Evolutionary conservation across 2,329 filamentous ascomycete species (phyloP), one percentile per base, ranked within the genome.

Genomic region (Pseudonectria buxi): DNA sequence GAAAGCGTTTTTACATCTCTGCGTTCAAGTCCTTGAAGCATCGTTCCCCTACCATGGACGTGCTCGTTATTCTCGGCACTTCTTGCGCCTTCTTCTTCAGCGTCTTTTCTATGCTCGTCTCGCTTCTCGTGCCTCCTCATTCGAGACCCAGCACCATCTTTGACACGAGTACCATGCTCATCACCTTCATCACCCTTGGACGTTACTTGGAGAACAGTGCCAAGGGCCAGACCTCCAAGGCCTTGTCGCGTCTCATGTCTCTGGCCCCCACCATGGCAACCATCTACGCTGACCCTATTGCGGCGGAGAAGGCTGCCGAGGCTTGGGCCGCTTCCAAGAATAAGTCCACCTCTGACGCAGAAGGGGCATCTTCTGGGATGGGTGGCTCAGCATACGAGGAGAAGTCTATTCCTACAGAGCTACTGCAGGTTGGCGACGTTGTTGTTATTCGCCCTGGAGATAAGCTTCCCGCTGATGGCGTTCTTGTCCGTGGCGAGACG

Each of bases 11-110:
- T 59, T 98, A 98, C 58, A 61, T 83, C 39, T 92, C 87, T 16
- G 89, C 90, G n/a, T 96, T 77, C 65, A 95, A 94, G 58, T 95
- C 88, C 2, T 59, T 98, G 50, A 87, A 83, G 62, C 92, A 98
- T 58, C 77, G 80, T 14, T 85, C 89, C 5, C 90, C 92, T 0
- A 98, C 92, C 1, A 98, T 98, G 92, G 92, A 98, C 57, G 92
- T 96, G 2, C 72, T 98, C 14, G 86, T 98, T 35, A 86, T 95
- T 39, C 68, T 98, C 13, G 92, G 92, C 34, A 98, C 92, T 6
- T 94, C 89, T 0, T 83, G 88, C 14, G 92, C 92, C 14, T 98
- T 96, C 67, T 92, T 95, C 62, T 98, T 95, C 65, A 96, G 90
- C 58, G 66, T 88, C 48, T 78, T 86, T 31, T 78, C 87, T 12